Evolutionary conservation across 257 asterid species (phyloP), one percentile per base, ranked within the genome.

Genomic region (Petunia axillaris): DNA sequence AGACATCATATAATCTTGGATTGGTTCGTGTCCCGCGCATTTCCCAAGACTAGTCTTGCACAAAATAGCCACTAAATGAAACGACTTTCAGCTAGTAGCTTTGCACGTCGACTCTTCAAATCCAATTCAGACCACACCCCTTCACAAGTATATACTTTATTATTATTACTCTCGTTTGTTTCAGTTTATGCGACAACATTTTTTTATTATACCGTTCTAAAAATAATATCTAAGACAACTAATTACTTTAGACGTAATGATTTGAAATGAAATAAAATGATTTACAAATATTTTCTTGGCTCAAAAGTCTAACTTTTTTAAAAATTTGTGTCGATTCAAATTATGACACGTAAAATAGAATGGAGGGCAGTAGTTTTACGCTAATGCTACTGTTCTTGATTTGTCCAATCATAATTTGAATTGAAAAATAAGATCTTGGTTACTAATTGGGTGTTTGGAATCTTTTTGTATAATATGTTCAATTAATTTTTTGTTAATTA

Each of bases 21-120:
- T 16, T 59, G 65, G 65, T 59, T 59, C 4, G 11, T 58, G 64
- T 58, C 64, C 64, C 64, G 37, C 13, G 65, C 39, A 2, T 60
- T 60, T 60, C 13, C 8, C 65, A 25, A 25, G 64, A 59, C 25
- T 25, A 25, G 25, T 25, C 25, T 25, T 25, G 25, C 25, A 25
- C 25, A 25, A 25, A 25, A 25, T 25, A 25, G 25, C 25, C 25
- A 25, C 25, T 25, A 25, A 25, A 73, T 73, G 77, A 50, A 50
- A 73, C 35, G 62, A 1, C 10, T 70, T 3, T 44, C 77, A 16
- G 77, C 6, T 25, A 70, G 77, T 70, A 70, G n/a, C 4, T 73
- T 73, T 35, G 62, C 77, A 48, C 62, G 62, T 73, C 35, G 62
- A 73, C 41, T 73, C 13, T 73, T 50, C 60, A 71, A 10, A 35